Conservation (phyloP, 257 asterid genomes). For the Cinchona pubescens region DNA sequence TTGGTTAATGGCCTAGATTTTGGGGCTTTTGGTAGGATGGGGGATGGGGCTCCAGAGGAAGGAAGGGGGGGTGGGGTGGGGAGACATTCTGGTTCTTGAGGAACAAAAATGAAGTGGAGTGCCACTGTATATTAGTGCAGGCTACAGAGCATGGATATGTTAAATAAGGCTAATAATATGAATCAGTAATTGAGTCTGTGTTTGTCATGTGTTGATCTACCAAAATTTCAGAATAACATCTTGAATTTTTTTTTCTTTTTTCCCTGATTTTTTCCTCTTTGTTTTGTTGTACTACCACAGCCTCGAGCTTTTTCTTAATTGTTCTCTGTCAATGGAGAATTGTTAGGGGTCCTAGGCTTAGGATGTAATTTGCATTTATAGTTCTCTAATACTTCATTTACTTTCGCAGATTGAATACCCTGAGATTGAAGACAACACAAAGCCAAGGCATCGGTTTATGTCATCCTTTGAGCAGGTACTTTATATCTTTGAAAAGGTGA, state of each 20-base stretch:
- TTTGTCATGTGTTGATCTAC: background rate
- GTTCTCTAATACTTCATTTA: background rate
- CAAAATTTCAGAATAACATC: background rate
- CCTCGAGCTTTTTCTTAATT: too few relatives aligned
- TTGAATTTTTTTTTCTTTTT: background rate
- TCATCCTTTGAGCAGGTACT: slow-evolving; percentile 96
- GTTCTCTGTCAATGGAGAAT: background rate
- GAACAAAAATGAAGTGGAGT: too few relatives aligned
- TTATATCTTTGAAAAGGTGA: slow-evolving; percentile 8
- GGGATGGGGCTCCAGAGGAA: too few relatives aligned
- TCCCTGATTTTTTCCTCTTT: background rate
- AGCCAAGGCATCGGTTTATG: slow-evolving; percentile 98
- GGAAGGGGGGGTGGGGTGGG: too few relatives aligned
- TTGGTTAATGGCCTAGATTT: too few relatives aligned
- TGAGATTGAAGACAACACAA: slow-evolving; percentile 91
- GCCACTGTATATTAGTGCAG: too few relatives aligned
- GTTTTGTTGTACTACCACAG: background rate
- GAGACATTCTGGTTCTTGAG: too few relatives aligned
- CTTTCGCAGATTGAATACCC: slow-evolving; percentile 89
- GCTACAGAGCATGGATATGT: too few relatives aligned
- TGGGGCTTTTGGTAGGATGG: too few relatives aligned
- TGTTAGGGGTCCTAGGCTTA: background rate
- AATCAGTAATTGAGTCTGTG: background rate
- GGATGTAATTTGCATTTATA: background rate
- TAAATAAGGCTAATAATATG: background rate